Evolutionary conservation across 768 basidiomycete species (phyloP).

Genomic region (Tephrocybe sp.): DNA sequence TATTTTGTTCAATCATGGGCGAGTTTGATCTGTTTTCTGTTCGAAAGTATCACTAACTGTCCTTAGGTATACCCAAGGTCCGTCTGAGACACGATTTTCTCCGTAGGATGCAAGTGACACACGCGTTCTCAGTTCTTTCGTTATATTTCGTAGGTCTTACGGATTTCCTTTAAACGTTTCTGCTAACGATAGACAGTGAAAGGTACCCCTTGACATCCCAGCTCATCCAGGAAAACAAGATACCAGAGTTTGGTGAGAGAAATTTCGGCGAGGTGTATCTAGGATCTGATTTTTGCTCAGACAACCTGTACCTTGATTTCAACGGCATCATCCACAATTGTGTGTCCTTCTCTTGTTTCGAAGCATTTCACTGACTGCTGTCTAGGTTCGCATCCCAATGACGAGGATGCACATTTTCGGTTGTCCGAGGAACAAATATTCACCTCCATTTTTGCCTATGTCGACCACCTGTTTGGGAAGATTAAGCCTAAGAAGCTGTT

Average conservation of each 20-base stretch:
- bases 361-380: not conserved
- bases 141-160: constrained; percentile 78
- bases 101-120: constrained; percentile 8
- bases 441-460: constrained; percentile 95
- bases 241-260: constrained; percentile 89
- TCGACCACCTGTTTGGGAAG: constrained; percentile 94
- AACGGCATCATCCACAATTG: constrained; percentile 93
- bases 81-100: constrained; percentile 17
- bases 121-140: constrained; percentile 78
- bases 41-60: not conserved
- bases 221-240: constrained; percentile 97
- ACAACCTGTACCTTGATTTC: constrained; percentile 93
- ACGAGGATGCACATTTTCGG: constrained; percentile 93
- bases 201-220: constrained; percentile 98
- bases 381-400: constrained; percentile 91
- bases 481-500: constrained; percentile 98
- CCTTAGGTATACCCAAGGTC: constrained; percentile 67
- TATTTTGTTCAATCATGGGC: constrained; percentile 18
- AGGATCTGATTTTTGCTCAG: constrained; percentile 34
- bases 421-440: constrained; percentile 97
- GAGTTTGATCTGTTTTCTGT: constrained; percentile 1
- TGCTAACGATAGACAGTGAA: constrained; percentile 56
- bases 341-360: constrained; percentile 18
- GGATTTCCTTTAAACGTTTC: not conserved
- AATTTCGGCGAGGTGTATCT: not conserved